Evolutionary conservation across 306 rosid genomes (phyloP).

Genomic region (Cucurbita ficifolia): DNA sequence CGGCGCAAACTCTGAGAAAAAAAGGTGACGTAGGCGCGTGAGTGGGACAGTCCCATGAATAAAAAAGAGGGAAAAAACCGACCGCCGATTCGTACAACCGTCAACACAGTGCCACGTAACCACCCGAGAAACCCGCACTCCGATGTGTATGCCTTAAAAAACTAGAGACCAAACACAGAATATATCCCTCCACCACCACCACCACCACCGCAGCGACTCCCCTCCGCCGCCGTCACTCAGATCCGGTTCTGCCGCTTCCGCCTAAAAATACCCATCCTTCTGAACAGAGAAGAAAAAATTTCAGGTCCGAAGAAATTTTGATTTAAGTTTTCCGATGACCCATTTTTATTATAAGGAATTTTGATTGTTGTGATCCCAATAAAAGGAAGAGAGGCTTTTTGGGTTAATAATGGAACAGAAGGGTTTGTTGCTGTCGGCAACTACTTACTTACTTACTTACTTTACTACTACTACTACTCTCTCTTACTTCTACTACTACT

Average conservation of each 20-base stretch:
- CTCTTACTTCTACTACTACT: no score
- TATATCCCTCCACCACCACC: no score
- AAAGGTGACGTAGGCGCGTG: background rate
- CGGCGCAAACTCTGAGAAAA: background rate
- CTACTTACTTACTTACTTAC: no score
- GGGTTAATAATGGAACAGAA: slow-evolving; percentile 41
- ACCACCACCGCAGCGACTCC: background rate
- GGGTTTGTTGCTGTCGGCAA: slow-evolving; percentile 59
- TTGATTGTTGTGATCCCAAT: no score
- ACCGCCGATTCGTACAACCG: slow-evolving; percentile 21
- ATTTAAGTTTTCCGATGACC: no score
- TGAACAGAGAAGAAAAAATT: no score
- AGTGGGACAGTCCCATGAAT: background rate
- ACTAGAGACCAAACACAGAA: slow-evolving; percentile 5
- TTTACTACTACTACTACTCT: no score
- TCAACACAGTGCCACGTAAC: slow-evolving; percentile 38
- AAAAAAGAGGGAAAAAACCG: slow-evolving; percentile 7
- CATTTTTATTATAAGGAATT: no score
- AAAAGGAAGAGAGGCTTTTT: no score
- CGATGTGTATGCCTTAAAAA: slow-evolving; percentile 8
- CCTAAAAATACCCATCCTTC: background rate
- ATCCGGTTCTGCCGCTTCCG: slow-evolving; percentile 18
- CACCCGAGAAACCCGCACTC: background rate
- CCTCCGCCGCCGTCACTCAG: background rate
- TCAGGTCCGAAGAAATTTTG: no score